A percentile compares a stretch with the other conserved stretches of the same genome.
Conservation (phyloP, 1,139 yeast species). For the Saccharomyces pastorianus region DNA sequence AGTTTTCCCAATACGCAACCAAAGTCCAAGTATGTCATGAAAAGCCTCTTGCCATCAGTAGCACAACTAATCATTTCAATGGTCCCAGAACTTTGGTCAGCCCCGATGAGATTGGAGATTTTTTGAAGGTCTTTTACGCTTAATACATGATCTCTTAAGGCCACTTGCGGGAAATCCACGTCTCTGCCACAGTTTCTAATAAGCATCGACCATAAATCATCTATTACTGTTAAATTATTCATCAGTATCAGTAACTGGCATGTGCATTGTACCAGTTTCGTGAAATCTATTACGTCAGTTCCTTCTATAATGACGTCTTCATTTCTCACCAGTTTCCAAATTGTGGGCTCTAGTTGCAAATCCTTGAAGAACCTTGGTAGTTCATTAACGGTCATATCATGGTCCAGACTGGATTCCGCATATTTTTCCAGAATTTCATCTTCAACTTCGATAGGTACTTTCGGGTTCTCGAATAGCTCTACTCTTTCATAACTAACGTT, state of each 20-base stretch:
- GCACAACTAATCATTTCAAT: conserved; percentile 41
- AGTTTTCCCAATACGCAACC: conserved; percentile 40
- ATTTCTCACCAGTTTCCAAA: conserved; percentile 15
- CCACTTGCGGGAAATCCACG: conserved; percentile 15
- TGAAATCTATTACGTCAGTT: conserved; percentile 39
- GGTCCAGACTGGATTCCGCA: conserved; percentile 34
- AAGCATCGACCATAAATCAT: conserved; percentile 37
- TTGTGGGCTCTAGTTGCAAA: conserved; percentile 28
- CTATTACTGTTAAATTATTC: conserved; percentile 32
- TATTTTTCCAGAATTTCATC: conserved; percentile 36
- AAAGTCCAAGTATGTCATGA: conserved; percentile 36
- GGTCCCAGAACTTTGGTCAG: conserved; percentile 28
- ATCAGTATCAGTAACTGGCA: conserved; percentile 36
- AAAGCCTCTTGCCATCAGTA: conserved; percentile 33
- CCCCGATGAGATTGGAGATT: conserved; percentile 29
- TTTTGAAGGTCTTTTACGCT: conserved; percentile 34
- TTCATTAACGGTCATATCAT: conserved; percentile 31
- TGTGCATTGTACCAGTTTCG: conserved; percentile 35
- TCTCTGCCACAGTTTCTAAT: conserved; percentile 25
- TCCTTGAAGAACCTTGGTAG: conserved; percentile 27
- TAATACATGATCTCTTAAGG: conserved; percentile 21
- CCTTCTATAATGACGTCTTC: conserved; percentile 32
- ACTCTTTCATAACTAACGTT: conserved; percentile 19
- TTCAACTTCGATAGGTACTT: conserved; percentile 36
- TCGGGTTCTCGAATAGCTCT: conserved; percentile 27